A percentile compares a stretch with the other conserved stretches of the same genome.
phyloP scores from a whole-genome alignment of 2,329 filamentous ascomycete genomes.

The Lizonia empirigonia region DNA sequence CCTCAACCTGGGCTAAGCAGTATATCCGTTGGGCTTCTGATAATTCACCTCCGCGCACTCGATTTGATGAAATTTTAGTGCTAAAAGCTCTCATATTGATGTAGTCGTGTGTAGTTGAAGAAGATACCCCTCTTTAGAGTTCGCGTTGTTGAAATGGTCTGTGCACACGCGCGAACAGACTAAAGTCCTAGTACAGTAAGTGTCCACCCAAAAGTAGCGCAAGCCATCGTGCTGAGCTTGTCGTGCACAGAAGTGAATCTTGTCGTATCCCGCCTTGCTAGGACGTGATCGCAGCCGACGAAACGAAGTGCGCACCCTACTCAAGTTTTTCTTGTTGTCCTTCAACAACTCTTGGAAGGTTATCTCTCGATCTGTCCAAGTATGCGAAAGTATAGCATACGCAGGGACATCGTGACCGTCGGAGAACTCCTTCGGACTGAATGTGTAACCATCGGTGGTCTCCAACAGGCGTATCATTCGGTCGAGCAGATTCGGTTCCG shows the following conservation, averaged over 20 bases:
- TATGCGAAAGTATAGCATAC: conserved; percentile 28
- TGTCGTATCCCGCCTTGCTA: conserved; percentile 3
- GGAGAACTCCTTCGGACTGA: conserved; percentile 11
- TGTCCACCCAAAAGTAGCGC: conserved; percentile 23
- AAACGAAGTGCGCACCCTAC: not conserved
- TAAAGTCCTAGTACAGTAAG: no score
- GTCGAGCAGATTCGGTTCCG: no score
- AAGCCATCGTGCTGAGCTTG: conserved; percentile 19
- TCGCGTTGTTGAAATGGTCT: no score
- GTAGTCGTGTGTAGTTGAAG: no score
- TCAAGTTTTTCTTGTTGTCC: not conserved
- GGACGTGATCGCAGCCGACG: not conserved
- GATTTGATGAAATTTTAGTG: no score
- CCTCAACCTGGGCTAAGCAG: no score
- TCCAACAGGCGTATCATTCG: conserved; percentile 19
- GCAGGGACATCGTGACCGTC: not conserved
- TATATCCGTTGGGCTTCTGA: no score
- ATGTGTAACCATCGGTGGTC: conserved; percentile 8
- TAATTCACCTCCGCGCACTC: no score
- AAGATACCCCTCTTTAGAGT: no score
- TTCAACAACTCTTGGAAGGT: conserved; percentile 14
- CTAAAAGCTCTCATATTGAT: no score
- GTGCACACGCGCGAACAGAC: no score
- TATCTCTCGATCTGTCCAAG: conserved; percentile 21
- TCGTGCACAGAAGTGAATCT: conserved; percentile 23